phyloP scores from a whole-genome alignment of 768 basidiomycete species.

The Kwoniella botswanensis region DNA sequence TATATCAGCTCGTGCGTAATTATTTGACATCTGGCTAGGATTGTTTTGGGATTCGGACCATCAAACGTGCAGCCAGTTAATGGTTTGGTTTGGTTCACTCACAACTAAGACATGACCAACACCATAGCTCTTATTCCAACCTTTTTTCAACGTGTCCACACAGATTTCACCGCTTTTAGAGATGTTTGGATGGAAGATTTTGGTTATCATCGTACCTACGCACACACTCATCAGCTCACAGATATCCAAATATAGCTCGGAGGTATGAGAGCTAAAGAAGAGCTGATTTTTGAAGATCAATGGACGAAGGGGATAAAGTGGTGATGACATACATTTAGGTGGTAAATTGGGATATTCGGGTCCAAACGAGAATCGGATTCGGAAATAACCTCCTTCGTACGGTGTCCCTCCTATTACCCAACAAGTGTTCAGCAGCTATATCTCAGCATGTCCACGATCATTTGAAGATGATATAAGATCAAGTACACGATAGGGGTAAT shows the following conservation, averaged over 20 bases:
- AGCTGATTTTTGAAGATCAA: too few relatives aligned
- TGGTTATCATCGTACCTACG: constrained; percentile 85
- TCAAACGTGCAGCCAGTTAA: too few relatives aligned
- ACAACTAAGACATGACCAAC: constrained; percentile 83
- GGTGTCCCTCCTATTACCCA: constrained; percentile 66
- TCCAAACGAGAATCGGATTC: constrained; percentile 82
- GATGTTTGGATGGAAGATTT: constrained; percentile 97
- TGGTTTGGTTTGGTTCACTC: constrained; percentile 9
- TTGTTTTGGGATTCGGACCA: too few relatives aligned
- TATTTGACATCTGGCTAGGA: too few relatives aligned
- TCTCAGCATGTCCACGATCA: too few relatives aligned
- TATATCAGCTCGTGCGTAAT: too few relatives aligned
- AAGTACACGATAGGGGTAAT: too few relatives aligned
- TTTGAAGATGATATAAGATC: too few relatives aligned
- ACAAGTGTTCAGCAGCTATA: background rate
- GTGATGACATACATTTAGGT: constrained; percentile 74
- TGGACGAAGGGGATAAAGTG: too few relatives aligned
- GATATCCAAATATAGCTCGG: too few relatives aligned
- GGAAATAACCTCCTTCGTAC: constrained; percentile 73
- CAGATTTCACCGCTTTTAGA: constrained; percentile 89
- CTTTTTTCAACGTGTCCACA: constrained; percentile 95
- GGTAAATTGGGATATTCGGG: constrained; percentile 92
- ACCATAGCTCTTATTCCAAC: constrained; percentile 91
- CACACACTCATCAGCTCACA: constrained; percentile 1
- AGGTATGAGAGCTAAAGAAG: too few relatives aligned